Base-by-base conservation (phyloP, 371 early-diverging fungal species). In the Rhizopus delemar region DNA sequence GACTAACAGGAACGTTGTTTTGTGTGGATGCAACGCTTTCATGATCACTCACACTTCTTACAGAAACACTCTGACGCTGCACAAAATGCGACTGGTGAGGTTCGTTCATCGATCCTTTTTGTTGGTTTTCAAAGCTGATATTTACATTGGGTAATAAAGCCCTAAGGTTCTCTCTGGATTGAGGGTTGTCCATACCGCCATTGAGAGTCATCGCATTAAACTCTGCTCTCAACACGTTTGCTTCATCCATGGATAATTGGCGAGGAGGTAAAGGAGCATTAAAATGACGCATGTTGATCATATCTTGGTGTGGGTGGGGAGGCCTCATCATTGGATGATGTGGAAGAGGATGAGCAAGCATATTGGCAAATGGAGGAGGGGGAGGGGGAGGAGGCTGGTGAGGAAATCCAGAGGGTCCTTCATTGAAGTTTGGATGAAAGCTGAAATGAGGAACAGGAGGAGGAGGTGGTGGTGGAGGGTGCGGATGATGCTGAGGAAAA, bases 101-200 rank as follows among this genome's bases (percentile, higher is more conserved):
- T 16, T 61, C 58, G 13, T 66, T 62, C 2, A 48, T 52, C n/a
- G 46, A 31, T 29, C 53, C 53, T 45, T 54, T 61, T 36, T 66
- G 53, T 31, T 57, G 62, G 29, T 53, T 74, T 43, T 82, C 80
- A 68, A 88, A 86, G 43, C 85, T 86, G 49, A 85, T 82, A 68
- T 86, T 87, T 35, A 84, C 86, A 73, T 89, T 86, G 31, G 90
- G 88, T 59, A 89, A 77, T 46, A 89, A 53, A 3, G 87, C 82
- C 36, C 88, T 74, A 51, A 89, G 75, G 34, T 84, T 83, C 43
- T 89, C 85, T 53, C 81, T 61, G 5, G 56, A 60, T 51, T 58
- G 70, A 33, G 13, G 63, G 8, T 62, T 45, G 39, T 53, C 46
- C 15, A 48, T 28, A 41, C 16, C 29, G 34, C 46, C 51, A 33